These are phyloP conservation scores for Canariomyces notabilis DNA, from an alignment of 2,329 filamentous ascomycete genomes.

Conservation along the genomic window DNA sequence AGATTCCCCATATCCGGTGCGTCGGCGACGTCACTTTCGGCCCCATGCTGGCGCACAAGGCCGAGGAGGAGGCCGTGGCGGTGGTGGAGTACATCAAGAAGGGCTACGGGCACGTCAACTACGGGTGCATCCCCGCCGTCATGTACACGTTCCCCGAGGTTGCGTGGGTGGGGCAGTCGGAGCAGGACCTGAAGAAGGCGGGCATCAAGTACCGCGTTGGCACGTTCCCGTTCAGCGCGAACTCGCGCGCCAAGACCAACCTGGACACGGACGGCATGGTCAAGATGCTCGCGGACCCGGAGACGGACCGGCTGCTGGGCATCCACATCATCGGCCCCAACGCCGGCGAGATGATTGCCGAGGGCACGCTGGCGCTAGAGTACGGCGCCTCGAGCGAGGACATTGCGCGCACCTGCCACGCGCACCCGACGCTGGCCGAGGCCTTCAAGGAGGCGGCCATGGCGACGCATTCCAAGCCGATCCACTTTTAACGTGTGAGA, in stretches of 20 bases:
- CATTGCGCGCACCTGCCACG: conserved; percentile 90
- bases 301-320: conserved; percentile 92
- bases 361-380: conserved; percentile 90
- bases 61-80: conserved; percentile 94
- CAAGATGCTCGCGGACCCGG: conserved; percentile 93
- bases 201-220: conserved; percentile 90
- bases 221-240: conserved; percentile 95
- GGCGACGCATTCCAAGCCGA: conserved; percentile 91
- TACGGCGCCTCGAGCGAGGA: conserved; percentile 96
- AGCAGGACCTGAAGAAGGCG: conserved; percentile 87
- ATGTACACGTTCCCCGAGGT: conserved; percentile 99
- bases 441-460: conserved; percentile 99
- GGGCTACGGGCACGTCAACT: conserved; percentile 98
- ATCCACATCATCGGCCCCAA: conserved; percentile 95
- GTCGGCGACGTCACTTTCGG: conserved; percentile 96
- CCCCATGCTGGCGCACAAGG: conserved; percentile 98
- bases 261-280: conserved; percentile 92
- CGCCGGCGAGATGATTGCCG: conserved; percentile 98
- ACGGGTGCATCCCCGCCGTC: conserved; percentile 92
- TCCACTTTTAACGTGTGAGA: conserved; percentile 69
- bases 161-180: conserved; percentile 96
- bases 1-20: conserved; percentile 92
- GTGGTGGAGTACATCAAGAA: conserved; percentile 97
- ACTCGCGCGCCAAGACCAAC: conserved; percentile 98
- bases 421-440: conserved; percentile 91